These are phyloP conservation scores for Geotrichum histeridarum DNA, from an alignment of 1,139 yeast genomes.

Conservation along the genomic window DNA sequence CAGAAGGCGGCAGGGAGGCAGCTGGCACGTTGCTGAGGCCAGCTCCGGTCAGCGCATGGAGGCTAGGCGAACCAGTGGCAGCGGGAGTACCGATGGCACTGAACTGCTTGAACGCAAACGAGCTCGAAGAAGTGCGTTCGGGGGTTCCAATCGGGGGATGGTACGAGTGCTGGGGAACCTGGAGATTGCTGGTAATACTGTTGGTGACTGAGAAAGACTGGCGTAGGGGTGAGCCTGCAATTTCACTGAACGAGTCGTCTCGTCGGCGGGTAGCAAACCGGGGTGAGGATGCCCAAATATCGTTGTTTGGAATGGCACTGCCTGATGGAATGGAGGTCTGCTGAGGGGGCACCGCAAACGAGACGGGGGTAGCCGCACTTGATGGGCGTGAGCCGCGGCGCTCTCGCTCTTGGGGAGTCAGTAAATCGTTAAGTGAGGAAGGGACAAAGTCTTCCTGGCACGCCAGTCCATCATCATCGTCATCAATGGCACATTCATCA, in stretches of 20 bases:
- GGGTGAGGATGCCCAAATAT: slow-evolving; percentile 20
- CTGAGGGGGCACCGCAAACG: slow-evolving; percentile 1
- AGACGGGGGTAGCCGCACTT: slow-evolving; percentile 12
- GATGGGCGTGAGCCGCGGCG: slow-evolving; percentile 58
- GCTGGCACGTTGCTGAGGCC: neutral
- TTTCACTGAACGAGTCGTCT: slow-evolving; percentile 13
- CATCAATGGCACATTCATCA: slow-evolving; percentile 42
- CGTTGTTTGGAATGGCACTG: slow-evolving; percentile 6
- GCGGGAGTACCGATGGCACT: slow-evolving; percentile 6
- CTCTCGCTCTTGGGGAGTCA: slow-evolving; percentile 72
- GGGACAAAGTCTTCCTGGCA: slow-evolving; percentile 76
- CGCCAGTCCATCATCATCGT: slow-evolving; percentile 37
- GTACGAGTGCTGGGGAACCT: slow-evolving; percentile 1
- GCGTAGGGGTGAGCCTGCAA: slow-evolving; percentile 16
- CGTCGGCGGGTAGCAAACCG: slow-evolving; percentile 10
- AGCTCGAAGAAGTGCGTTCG: slow-evolving; percentile 8
- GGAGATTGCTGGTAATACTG: neutral
- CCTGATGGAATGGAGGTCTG: neutral
- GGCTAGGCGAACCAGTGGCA: slow-evolving; percentile 1
- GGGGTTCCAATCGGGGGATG: slow-evolving; percentile 21
- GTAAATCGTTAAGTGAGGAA: slow-evolving; percentile 60
- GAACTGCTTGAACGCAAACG: slow-evolving; percentile 1
- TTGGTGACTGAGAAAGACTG: slow-evolving; percentile 10
- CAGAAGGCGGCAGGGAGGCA: neutral
- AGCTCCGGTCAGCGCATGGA: neutral